Percentiles rank a stretch among this genome's conserved stretches.
These are phyloP conservation scores for Cerioporus squamosus DNA, from an alignment of 1,284 basidiomycete species.

Conservation along the genomic window DNA sequence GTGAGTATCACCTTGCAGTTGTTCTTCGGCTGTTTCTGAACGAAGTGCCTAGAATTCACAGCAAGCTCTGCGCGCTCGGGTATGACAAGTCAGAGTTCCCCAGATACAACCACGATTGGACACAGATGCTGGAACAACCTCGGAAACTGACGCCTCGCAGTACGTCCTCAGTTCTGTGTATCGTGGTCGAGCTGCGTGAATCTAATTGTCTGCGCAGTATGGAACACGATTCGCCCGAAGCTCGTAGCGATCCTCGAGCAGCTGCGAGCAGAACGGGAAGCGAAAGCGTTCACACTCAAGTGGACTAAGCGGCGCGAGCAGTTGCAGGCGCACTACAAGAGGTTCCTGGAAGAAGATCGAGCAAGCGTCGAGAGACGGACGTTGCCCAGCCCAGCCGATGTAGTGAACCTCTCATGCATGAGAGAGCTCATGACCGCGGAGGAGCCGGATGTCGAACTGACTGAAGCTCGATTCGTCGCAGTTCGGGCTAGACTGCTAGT, in stretches of 20 bases:
- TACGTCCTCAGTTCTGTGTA: neutral
- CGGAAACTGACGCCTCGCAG: constrained; percentile 10
- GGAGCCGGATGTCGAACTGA: neutral
- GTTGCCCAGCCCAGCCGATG: neutral
- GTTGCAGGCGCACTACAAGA: neutral
- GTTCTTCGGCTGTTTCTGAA: too few species aligned
- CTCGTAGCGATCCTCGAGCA: constrained; percentile 1
- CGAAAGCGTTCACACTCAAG: neutral
- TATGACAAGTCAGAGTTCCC: constrained; percentile 1
- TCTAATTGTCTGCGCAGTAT: too few species aligned
- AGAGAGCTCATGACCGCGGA: neutral
- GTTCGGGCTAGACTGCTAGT: neutral
- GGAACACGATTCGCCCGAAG: constrained; percentile 11
- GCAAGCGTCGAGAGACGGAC: neutral
- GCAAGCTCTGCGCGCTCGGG: constrained; percentile 3
- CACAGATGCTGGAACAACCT: constrained; percentile 4
- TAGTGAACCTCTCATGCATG: neutral
- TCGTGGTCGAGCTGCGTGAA: too few species aligned
- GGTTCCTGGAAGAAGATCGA: neutral
- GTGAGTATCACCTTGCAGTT: neutral
- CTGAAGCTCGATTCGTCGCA: neutral
- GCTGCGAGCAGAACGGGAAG: neutral
- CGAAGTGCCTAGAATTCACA: neutral
- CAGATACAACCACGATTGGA: neutral
- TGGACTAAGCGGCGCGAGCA: constrained; percentile 1